These are phyloP conservation scores for Elsinoe arachidis DNA, from an alignment of 2,329 filamentous ascomycete species.

Conservation along the genomic window DNA sequence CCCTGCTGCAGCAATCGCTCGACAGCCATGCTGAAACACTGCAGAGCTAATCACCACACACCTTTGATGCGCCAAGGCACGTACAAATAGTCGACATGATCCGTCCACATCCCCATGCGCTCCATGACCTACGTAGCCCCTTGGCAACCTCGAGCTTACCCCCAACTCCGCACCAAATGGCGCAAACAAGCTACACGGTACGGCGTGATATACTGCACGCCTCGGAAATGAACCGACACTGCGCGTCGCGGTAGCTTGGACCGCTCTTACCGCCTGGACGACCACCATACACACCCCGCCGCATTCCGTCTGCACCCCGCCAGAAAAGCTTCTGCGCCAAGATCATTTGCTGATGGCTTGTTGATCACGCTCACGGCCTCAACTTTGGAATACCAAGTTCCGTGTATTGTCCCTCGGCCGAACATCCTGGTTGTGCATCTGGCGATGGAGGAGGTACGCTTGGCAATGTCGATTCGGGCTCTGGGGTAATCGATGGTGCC, in stretches of 20 bases:
- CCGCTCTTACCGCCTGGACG: neutral
- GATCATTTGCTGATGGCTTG: slow-evolving; percentile 4
- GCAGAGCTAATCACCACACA: neutral
- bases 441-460: neutral
- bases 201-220: neutral
- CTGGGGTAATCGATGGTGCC: neutral
- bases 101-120: neutral
- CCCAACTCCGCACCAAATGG: neutral
- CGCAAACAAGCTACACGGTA: slow-evolving; percentile 7
- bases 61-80: neutral
- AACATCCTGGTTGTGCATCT: neutral
- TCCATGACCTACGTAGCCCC: slow-evolving; percentile 7
- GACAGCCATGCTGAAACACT: neutral
- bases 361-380: slow-evolving; percentile 9
- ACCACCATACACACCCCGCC: slow-evolving; percentile 2
- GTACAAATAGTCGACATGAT: slow-evolving; percentile 7
- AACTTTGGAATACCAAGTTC: neutral
- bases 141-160: slow-evolving; percentile 9
- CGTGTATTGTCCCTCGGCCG: slow-evolving; percentile 5
- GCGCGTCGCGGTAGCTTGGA: neutral
- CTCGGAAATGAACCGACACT: slow-evolving; percentile 8
- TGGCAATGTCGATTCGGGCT: neutral
- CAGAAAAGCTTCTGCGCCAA: slow-evolving; percentile 4
- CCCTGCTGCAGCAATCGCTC: neutral
- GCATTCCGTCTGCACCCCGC: neutral